Conservation (phyloP, 2,329 filamentous ascomycete species). For the Alternaria metachromatica region DNA sequence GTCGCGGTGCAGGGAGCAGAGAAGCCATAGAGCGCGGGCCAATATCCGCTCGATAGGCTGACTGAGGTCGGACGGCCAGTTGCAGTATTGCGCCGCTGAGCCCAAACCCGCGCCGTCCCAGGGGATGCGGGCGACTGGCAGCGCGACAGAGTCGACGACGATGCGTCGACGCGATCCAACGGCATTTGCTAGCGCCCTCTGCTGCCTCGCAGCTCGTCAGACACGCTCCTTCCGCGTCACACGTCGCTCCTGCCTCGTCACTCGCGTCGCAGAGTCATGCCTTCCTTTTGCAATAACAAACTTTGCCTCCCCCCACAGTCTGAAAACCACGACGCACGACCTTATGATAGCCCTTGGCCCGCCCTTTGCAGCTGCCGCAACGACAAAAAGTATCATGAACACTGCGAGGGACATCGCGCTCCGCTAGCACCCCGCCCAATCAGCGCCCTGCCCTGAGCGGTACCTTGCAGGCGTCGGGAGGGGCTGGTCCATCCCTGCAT, state of each 20-base stretch:
- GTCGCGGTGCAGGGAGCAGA: constrained; percentile 8
- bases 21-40: constrained; percentile 19
- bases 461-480: constrained; percentile 24
- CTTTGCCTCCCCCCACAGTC: constrained; percentile 6
- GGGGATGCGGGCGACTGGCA: constrained; percentile 14
- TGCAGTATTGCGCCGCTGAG: not conserved
- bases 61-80: not conserved
- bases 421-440: constrained; percentile 19
- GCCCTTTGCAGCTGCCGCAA: constrained; percentile 18
- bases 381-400: constrained; percentile 18
- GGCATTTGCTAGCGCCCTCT: constrained; percentile 8
- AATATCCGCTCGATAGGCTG: constrained; percentile 13
- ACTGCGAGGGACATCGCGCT: constrained; percentile 11
- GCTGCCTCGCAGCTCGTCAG: not conserved
- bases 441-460: constrained; percentile 17
- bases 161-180: constrained; percentile 8
- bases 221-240: not conserved
- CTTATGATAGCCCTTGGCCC: constrained; percentile 10
- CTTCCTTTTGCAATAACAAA: constrained; percentile 3
- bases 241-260: constrained; percentile 14
- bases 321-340: constrained; percentile 6
- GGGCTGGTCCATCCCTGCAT: constrained; percentile 14
- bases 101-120: constrained; percentile 26
- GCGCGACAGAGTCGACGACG: constrained; percentile 1
- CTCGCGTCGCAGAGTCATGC: constrained; percentile 13